A percentile compares a stretch with the other conserved stretches of the same genome.
phyloP scores from a whole-genome alignment of 352 stramenopile genomes.

The Globisporangium apiculatum region DNA sequence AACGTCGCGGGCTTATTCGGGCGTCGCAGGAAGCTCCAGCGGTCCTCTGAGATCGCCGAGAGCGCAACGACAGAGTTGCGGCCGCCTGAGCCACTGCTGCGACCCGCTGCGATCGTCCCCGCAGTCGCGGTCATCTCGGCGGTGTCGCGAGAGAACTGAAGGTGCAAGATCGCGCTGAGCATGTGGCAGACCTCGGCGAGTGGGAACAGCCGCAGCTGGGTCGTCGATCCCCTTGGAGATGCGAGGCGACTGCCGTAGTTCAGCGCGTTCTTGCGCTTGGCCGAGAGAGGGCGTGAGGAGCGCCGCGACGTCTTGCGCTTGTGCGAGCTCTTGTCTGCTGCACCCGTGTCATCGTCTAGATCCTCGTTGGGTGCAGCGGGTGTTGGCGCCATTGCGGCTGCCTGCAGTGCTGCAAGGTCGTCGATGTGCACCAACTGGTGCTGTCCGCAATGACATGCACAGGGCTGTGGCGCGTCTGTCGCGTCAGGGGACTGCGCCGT shows the following conservation, averaged over 20 bases:
- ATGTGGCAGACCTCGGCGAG: slow-evolving; percentile 55
- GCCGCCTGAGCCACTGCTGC: neutral
- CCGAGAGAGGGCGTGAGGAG: slow-evolving; percentile 23
- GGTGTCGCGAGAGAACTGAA: slow-evolving; percentile 51
- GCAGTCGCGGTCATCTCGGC: slow-evolving; percentile 12
- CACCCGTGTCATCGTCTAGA: neutral
- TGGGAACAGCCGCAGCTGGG: slow-evolving; percentile 36
- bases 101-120: neutral
- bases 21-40: slow-evolving; percentile 26
- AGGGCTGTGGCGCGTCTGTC: slow-evolving; percentile 8
- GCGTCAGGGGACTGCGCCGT: neutral
- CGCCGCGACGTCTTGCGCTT: slow-evolving; percentile 16
- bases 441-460: slow-evolving; percentile 40
- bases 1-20: slow-evolving; percentile 25
- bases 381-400: no score
- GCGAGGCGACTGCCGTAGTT: slow-evolving; percentile 28
- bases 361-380: neutral
- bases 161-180: slow-evolving; percentile 48
- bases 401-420: slow-evolving; percentile 2
- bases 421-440: slow-evolving; percentile 26
- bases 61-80: slow-evolving; percentile 2
- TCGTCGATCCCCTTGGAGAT: slow-evolving; percentile 22
- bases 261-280: slow-evolving; percentile 37
- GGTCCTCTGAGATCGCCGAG: slow-evolving; percentile 21
- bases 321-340: no score